These are phyloP conservation scores for Sporothrix inflata DNA, from an alignment of 2,329 filamentous ascomycete species.

Conservation along the genomic window DNA sequence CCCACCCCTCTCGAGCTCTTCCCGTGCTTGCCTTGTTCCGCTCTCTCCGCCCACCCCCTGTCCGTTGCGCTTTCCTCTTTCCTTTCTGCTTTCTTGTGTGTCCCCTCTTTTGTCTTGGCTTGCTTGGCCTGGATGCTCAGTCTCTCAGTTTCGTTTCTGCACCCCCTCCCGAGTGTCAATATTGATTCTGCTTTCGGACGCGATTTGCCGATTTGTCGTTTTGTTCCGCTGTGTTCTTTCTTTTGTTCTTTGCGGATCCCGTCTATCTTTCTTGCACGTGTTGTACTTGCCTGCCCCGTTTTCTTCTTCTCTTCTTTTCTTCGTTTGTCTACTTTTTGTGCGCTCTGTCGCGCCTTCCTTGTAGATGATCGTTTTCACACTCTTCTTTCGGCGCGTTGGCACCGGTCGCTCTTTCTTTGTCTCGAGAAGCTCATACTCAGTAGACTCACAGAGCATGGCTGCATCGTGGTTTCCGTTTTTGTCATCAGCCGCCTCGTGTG, in stretches of 20 bases:
- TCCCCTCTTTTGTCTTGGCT: constrained; percentile 16
- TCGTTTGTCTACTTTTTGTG: not conserved
- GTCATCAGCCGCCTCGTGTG: constrained; percentile 8
- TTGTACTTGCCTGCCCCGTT: not conserved
- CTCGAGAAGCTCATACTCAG: not conserved
- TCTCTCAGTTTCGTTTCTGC: not conserved
- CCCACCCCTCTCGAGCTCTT: not conserved
- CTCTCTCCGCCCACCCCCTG: constrained; percentile 22
- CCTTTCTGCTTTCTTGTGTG: not conserved
- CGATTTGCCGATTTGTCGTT: constrained; percentile 1
- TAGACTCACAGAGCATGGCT: not conserved
- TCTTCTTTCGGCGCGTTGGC: too few relatives aligned
- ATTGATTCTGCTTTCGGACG: not conserved
- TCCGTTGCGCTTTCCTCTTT: not conserved
- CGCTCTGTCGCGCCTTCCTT: not conserved
- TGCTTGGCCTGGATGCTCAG: not conserved
- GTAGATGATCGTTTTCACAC: too few relatives aligned
- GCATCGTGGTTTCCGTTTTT: constrained; percentile 12
- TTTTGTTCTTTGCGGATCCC: constrained; percentile 1
- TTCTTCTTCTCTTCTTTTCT: not conserved
- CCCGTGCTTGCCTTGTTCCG: constrained; percentile 25
- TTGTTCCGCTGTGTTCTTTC: not conserved
- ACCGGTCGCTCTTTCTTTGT: not conserved
- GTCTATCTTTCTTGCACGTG: constrained; percentile 2
- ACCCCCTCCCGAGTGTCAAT: constrained; percentile 3